phyloP scores from a whole-genome alignment of 805 yeast species.

The Yarrowia sp. region DNA sequence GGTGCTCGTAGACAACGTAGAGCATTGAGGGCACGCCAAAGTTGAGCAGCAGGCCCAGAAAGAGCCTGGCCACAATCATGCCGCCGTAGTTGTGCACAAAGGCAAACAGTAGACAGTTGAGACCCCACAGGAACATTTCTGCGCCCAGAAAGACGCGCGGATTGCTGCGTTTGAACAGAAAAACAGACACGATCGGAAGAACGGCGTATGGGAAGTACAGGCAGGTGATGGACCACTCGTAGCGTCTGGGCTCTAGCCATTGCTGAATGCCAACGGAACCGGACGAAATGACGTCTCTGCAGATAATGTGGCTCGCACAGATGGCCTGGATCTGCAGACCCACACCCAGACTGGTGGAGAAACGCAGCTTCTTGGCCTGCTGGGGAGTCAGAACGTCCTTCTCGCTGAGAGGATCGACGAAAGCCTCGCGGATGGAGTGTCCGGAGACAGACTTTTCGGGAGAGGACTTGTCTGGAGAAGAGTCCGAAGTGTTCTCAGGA shows the following conservation, averaged over 20 bases:
- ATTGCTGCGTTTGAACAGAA: not conserved
- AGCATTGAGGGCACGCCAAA: not conserved
- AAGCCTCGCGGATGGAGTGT: not conserved
- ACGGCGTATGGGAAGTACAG: not conserved
- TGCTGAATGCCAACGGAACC: not conserved
- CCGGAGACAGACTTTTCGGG: not conserved
- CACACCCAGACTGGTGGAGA: not conserved
- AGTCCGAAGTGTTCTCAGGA: not conserved
- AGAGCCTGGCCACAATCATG: not conserved
- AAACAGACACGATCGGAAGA: not conserved
- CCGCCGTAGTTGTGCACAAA: not conserved
- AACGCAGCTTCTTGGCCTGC: not conserved
- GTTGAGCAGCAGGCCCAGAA: not conserved
- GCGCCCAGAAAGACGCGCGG: not conserved
- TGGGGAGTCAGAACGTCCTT: not conserved
- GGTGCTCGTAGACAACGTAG: not conserved
- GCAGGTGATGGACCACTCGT: not conserved
- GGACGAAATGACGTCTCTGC: not conserved
- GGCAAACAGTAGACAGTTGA: not conserved
- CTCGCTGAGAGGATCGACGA: not conserved
- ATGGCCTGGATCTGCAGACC: not conserved
- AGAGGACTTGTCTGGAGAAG: not conserved
- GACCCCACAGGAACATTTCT: slow-evolving; percentile 2
- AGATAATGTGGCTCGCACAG: not conserved
- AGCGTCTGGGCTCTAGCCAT: not conserved